These are phyloP conservation scores for Citrus unshiu DNA, from an alignment of 345 rosid genomes.

Conservation along the genomic window DNA sequence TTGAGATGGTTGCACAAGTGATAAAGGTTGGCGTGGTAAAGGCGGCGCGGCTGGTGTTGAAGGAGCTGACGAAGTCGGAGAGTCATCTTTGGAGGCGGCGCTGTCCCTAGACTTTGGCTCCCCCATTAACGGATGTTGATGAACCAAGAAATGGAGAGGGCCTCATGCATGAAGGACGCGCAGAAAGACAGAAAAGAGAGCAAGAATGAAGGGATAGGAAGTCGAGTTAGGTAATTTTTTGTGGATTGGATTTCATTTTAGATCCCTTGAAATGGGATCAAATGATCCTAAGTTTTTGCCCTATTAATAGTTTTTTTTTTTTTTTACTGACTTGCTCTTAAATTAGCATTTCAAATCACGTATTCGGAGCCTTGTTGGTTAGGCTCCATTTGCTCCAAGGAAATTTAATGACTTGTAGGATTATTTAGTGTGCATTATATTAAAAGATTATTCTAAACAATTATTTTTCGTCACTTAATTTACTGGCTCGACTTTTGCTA, in stretches of 20 bases:
- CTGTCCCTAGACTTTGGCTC: conserved; percentile 32
- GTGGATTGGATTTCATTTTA: neutral
- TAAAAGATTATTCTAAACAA: too few species aligned
- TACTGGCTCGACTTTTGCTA: too few species aligned
- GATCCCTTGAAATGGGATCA: neutral
- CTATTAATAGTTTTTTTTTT: neutral
- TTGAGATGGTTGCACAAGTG: conserved; percentile 69
- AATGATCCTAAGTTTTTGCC: conserved; percentile 16
- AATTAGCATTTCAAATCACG: neutral
- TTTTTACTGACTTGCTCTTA: neutral
- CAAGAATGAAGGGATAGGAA: neutral
- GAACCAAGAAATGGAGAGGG: conserved; percentile 22
- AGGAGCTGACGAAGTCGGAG: neutral
- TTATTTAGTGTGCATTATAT: too few species aligned
- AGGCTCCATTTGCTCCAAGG: too few species aligned
- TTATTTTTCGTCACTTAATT: too few species aligned
- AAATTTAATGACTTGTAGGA: too few species aligned
- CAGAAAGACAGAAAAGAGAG: neutral
- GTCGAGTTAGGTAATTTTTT: conserved; percentile 11
- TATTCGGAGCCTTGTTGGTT: neutral
- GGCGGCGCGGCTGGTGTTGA: conserved; percentile 23
- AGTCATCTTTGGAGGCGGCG: conserved; percentile 7
- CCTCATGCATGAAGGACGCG: conserved; percentile 18
- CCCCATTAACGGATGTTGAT: conserved; percentile 49
- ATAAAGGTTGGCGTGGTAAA: conserved; percentile 28